Conservation (phyloP, 441 rosid species). For the Kokia cookei region DNA sequence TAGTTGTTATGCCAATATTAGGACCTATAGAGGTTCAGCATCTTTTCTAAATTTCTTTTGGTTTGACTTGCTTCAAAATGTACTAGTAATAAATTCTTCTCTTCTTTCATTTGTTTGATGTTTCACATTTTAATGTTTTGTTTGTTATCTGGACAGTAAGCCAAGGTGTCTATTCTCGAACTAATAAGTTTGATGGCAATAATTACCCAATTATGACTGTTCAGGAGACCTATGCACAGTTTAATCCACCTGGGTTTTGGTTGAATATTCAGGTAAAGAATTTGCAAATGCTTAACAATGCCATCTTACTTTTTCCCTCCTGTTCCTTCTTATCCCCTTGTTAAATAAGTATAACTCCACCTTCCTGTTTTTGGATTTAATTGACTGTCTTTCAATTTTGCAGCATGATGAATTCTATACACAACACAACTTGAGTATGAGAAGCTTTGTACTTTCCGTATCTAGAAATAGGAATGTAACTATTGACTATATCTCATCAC, state of each 20-base stretch:
- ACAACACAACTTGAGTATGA: constrained; percentile 76
- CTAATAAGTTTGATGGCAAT: constrained; percentile 29
- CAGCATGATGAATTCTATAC: constrained; percentile 71
- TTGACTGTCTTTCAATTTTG: constrained; percentile 16
- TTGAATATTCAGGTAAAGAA: constrained; percentile 75
- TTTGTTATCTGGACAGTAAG: constrained; percentile 37
- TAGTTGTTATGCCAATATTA: neutral
- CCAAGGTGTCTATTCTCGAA: constrained; percentile 55
- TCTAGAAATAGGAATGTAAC: constrained; percentile 35
- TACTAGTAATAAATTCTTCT: neutral
- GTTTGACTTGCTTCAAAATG: neutral
- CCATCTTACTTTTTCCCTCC: neutral
- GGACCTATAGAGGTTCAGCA: neutral
- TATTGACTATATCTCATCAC: constrained; percentile 68
- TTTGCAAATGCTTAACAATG: neutral
- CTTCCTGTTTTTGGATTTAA: neutral
- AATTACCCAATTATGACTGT: constrained; percentile 32
- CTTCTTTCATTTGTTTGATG: neutral
- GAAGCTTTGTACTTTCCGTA: constrained; percentile 40
- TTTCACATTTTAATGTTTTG: constrained; percentile 1
- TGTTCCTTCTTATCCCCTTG: neutral
- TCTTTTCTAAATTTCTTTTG: neutral
- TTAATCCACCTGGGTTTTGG: constrained; percentile 54
- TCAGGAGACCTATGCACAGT: constrained; percentile 31
- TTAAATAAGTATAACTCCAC: neutral